Evolutionary conservation across 1,284 basidiomycete genomes (phyloP).

Genomic region (Bjerkandera adusta): DNA sequence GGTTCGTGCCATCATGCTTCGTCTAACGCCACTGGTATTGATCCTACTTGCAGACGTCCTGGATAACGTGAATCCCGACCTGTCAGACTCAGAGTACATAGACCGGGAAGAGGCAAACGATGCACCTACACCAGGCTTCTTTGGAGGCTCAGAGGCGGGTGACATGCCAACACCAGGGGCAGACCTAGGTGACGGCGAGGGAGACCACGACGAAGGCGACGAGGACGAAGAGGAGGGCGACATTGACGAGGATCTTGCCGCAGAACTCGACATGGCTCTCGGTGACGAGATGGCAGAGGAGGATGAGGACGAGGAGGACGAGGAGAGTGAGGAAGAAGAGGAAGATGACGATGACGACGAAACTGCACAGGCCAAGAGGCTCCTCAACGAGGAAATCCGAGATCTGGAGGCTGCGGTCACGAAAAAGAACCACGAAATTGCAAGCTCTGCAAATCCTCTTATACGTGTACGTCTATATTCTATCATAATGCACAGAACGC

Average conservation of each 20-base stretch:
- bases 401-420: conserved; percentile 87
- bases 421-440: conserved; percentile 83
- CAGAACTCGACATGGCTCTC: conserved; percentile 70
- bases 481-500: neutral
- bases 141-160: conserved; percentile 59
- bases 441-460: conserved; percentile 85
- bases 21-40: neutral
- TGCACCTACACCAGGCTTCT: conserved; percentile 56
- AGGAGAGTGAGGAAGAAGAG: conserved; percentile 64
- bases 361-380: conserved; percentile 65
- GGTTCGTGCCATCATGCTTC: conserved; percentile 41
- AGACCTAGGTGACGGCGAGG: conserved; percentile 50
- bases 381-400: conserved; percentile 86
- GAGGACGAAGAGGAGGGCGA: conserved; percentile 69
- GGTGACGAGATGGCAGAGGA: conserved; percentile 70
- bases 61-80: conserved; percentile 82
- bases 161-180: conserved; percentile 56
- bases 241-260: conserved; percentile 77
- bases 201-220: conserved; percentile 57
- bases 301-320: conserved; percentile 67
- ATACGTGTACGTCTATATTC: conserved; percentile 61
- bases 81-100: conserved; percentile 86
- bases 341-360: conserved; percentile 71
- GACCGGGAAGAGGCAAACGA: conserved; percentile 64
- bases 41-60: conserved; percentile 56